A percentile compares a stretch with the other conserved stretches of the same genome.
Conservation (phyloP, 2,329 filamentous ascomycete species). For the Zymoseptoria brevis region DNA sequence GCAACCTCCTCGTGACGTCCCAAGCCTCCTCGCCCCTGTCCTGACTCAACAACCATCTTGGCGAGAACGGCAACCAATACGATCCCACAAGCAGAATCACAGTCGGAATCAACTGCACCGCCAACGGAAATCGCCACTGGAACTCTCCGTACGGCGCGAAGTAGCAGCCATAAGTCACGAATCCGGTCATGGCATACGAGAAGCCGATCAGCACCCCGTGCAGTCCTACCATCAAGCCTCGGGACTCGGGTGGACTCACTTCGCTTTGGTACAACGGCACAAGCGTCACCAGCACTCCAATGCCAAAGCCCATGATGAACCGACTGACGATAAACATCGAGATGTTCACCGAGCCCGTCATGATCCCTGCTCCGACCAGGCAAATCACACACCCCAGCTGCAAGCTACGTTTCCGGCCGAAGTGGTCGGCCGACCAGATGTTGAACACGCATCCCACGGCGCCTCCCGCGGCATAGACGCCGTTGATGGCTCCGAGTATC, state of each 20-base stretch:
- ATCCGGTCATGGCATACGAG: slow-evolving; percentile 6
- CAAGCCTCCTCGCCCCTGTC: background rate
- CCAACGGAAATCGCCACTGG: slow-evolving; percentile 6
- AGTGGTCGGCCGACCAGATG: slow-evolving; percentile 3
- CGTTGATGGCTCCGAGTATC: slow-evolving; percentile 5
- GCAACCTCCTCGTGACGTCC: background rate
- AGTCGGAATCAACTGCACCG: slow-evolving; percentile 5
- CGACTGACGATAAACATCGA: slow-evolving; percentile 7
- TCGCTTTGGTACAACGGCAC: slow-evolving; percentile 6
- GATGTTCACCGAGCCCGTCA: slow-evolving; percentile 5
- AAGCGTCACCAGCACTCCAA: slow-evolving; percentile 4
- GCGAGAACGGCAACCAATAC: slow-evolving; percentile 4
- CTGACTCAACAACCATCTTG: slow-evolving; percentile 2
- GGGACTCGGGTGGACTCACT: slow-evolving; percentile 1
- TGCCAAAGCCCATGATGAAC: slow-evolving; percentile 5
- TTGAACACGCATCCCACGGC: slow-evolving; percentile 5
- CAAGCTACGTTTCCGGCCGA: slow-evolving; percentile 8
- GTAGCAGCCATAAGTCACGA: slow-evolving; percentile 5
- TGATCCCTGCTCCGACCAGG: slow-evolving; percentile 7
- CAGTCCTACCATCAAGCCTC: slow-evolving; percentile 7
- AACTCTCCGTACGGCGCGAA: slow-evolving; percentile 6
- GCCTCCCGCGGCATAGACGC: slow-evolving; percentile 9
- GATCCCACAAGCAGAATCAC: slow-evolving; percentile 2
- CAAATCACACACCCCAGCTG: slow-evolving; percentile 4
- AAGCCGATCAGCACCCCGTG: slow-evolving; percentile 6